Evolutionary conservation across 495 filamentous ascomycete species (phyloP).

Genomic region (Annulohypoxylon bovei): DNA sequence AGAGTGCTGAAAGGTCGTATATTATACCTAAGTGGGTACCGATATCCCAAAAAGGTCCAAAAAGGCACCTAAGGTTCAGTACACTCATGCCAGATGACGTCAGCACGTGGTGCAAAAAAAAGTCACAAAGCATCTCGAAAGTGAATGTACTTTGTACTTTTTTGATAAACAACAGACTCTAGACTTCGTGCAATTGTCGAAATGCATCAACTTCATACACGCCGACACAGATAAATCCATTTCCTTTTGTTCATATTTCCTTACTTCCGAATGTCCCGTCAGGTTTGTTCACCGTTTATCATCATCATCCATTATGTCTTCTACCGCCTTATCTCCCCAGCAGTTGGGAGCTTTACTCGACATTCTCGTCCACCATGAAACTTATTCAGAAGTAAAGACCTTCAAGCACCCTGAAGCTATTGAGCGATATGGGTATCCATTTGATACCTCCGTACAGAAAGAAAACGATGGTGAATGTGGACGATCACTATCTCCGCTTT

Average conservation of each 20-base stretch:
- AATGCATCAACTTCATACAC: background rate
- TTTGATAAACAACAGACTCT: background rate
- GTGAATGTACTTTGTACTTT: background rate
- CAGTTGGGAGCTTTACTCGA: constrained; percentile 71
- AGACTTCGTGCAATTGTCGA: background rate
- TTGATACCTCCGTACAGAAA: constrained; percentile 40
- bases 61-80: background rate
- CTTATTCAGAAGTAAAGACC: constrained; percentile 68
- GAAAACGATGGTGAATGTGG: background rate
- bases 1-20: background rate
- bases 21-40: background rate
- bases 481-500: constrained; percentile 61
- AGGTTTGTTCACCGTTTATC: background rate
- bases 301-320: constrained; percentile 27
- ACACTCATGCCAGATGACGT: constrained; percentile 27
- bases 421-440: constrained; percentile 68
- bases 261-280: background rate
- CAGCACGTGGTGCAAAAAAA: constrained; percentile 5
- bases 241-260: background rate
- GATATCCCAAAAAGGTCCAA: background rate
- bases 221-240: background rate
- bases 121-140: background rate
- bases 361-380: constrained; percentile 71
- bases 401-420: constrained; percentile 67
- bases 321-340: constrained; percentile 49